phyloP scores from a whole-genome alignment of 2,329 filamentous ascomycete species.

The Chaetomium globosum region DNA sequence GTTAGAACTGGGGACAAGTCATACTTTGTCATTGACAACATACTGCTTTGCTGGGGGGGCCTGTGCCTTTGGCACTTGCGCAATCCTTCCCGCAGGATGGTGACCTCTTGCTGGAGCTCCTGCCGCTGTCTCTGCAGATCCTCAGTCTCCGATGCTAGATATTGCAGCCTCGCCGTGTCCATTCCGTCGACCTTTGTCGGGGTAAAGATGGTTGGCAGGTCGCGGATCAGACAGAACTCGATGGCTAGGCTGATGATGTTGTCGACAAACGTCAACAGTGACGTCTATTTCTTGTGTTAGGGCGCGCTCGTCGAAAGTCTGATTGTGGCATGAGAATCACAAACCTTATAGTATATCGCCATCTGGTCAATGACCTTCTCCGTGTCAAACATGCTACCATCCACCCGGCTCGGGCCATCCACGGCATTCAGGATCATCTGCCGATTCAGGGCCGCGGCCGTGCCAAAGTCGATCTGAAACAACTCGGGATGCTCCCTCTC shows the following conservation, averaged over 20 bases:
- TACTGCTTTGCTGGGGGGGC: constrained; percentile 11
- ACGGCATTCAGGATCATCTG: background rate
- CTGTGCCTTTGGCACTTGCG: constrained; percentile 32
- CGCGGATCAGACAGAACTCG: constrained; percentile 51
- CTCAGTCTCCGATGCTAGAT: constrained; percentile 42
- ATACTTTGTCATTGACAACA: background rate
- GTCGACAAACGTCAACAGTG: constrained; percentile 50
- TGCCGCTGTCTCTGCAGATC: constrained; percentile 30
- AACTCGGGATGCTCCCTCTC: background rate
- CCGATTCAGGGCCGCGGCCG: background rate
- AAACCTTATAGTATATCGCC: constrained; percentile 24
- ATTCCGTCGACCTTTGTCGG: constrained; percentile 44
- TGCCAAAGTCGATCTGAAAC: background rate
- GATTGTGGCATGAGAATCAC: background rate
- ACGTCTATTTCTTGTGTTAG: constrained; percentile 41
- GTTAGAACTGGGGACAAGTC: background rate
- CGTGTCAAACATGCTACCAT: constrained; percentile 41
- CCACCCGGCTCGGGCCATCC: too few species aligned
- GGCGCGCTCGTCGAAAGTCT: too few species aligned
- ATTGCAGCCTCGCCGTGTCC: constrained; percentile 38
- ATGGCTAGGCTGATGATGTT: constrained; percentile 53
- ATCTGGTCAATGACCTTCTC: constrained; percentile 46
- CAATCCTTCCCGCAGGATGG: constrained; percentile 32
- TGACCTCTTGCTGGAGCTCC: constrained; percentile 26
- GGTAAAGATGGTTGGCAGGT: constrained; percentile 48